These are phyloP conservation scores for Acacia acuminata DNA, from an alignment of 306 rosid species.

Conservation along the genomic window DNA sequence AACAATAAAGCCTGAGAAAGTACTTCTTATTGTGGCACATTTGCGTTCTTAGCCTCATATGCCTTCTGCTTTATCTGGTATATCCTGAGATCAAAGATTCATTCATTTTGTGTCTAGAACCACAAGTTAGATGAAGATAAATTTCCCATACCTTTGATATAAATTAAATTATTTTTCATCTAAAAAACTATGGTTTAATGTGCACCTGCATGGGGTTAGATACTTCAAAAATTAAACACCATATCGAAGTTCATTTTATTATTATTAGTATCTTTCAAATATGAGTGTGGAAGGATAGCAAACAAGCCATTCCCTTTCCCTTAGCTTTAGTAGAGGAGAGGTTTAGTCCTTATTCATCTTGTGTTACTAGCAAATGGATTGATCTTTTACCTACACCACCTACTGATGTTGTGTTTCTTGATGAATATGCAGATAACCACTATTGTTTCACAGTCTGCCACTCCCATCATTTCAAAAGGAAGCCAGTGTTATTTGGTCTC, in stretches of 20 bases:
- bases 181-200: constrained; percentile 19
- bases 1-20: neutral
- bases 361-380: constrained; percentile 11
- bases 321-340: neutral
- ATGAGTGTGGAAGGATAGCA: constrained; percentile 12
- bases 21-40: neutral
- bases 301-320: neutral
- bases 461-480: constrained; percentile 75
- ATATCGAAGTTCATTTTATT: neutral
- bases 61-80: constrained; percentile 2
- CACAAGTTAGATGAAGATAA: constrained; percentile 1
- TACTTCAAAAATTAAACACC: constrained; percentile 20
- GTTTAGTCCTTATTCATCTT: constrained; percentile 6
- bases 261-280: neutral
- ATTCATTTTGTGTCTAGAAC: constrained; percentile 19
- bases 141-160: constrained; percentile 1
- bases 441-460: constrained; percentile 62
- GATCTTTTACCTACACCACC: neutral
- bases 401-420: constrained; percentile 33
- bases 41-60: neutral
- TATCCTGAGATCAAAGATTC: neutral
- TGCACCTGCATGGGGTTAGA: constrained; percentile 19
- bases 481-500: constrained; percentile 85
- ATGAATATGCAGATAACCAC: constrained; percentile 62
- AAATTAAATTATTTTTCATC: neutral